A percentile compares a stretch with the other conserved stretches of the same genome.
phyloP scores from a whole-genome alignment of 257 asterid species.

The Asclepias syriaca region DNA sequence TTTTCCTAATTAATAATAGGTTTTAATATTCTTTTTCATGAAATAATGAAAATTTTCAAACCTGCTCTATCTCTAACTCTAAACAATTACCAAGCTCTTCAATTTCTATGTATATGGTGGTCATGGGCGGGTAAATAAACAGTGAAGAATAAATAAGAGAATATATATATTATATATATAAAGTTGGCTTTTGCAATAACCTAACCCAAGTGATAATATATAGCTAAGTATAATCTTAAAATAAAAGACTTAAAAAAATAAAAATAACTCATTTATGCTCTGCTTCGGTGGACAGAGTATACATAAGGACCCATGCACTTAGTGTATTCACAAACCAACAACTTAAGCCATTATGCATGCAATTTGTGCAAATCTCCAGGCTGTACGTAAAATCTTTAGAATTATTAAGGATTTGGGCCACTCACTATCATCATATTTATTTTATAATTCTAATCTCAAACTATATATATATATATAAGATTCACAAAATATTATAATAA shows the following conservation, averaged over 20 bases:
- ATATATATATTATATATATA: background rate
- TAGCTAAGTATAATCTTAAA: background rate
- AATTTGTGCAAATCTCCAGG: background rate
- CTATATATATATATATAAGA: too few species aligned
- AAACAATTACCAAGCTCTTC: background rate
- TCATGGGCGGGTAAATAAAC: background rate
- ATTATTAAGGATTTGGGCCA: too few species aligned
- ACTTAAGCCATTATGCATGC: background rate
- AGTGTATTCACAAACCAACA: slow-evolving; percentile 1
- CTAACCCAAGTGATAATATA: background rate
- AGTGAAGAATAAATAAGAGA: background rate
- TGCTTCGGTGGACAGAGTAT: background rate
- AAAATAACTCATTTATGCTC: background rate
- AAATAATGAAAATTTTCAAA: too few species aligned
- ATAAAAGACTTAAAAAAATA: background rate
- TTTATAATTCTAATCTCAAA: too few species aligned
- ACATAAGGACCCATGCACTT: slow-evolving; percentile 2
- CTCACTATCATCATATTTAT: too few species aligned
- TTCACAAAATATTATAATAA: too few species aligned
- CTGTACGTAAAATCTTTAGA: background rate
- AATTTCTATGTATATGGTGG: background rate
- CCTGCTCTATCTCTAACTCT: too few species aligned
- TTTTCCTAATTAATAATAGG: too few species aligned
- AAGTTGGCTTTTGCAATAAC: background rate
- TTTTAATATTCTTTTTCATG: too few species aligned